Percentiles rank a stretch among this genome's conserved stretches.
Evolutionary conservation across 176 grass and related monocot genomes (phyloP).

Genomic region (Paspalum notatum): DNA sequence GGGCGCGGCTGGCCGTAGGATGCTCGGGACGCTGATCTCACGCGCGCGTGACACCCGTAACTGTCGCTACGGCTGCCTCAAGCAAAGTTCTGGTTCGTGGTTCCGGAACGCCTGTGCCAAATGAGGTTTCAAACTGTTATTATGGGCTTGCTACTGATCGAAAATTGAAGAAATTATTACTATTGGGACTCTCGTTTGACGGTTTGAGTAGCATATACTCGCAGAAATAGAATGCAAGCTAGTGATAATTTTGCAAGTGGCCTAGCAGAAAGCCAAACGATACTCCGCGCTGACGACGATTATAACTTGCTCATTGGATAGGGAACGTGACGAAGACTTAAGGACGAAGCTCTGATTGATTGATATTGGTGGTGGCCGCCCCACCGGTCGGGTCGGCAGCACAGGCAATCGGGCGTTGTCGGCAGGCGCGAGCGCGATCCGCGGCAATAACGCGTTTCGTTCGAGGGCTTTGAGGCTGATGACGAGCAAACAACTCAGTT

Average conservation of each 20-base stretch:
- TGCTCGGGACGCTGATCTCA: constrained; percentile 5
- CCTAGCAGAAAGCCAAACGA: too few species aligned
- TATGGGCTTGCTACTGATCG: too few species aligned
- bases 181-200: too few species aligned
- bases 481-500: not conserved
- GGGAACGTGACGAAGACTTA: not conserved
- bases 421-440: not conserved
- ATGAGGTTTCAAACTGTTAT: too few species aligned
- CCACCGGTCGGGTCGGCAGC: not conserved
- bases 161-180: too few species aligned
- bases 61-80: not conserved
- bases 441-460: constrained; percentile 26
- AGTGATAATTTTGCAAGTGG: too few species aligned
- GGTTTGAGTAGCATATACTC: too few species aligned
- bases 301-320: not conserved
- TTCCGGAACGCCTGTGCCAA: too few species aligned
- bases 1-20: constrained; percentile 24
- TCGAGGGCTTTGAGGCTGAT: not conserved
- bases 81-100: not conserved
- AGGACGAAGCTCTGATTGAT: not conserved
- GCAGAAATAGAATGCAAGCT: too few species aligned
- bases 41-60: constrained; percentile 5
- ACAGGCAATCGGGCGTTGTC: constrained; percentile 25
- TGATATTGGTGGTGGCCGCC: not conserved
- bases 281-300: too few species aligned